These are phyloP conservation scores for Telopea speciosissima DNA, from an alignment of 177 flowering plant genomes.

Conservation along the genomic window DNA sequence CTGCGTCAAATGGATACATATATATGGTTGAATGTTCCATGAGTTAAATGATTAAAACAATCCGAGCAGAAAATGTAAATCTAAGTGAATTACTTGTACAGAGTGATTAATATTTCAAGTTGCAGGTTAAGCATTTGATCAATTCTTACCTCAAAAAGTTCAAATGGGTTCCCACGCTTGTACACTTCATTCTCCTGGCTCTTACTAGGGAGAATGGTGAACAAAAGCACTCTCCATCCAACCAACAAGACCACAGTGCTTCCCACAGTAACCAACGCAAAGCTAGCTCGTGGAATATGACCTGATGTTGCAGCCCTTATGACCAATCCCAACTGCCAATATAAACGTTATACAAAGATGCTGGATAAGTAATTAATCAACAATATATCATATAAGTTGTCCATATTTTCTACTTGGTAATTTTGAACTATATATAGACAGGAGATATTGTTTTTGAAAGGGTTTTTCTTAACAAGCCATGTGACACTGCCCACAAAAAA, in stretches of 20 bases:
- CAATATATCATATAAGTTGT: too few relatives aligned
- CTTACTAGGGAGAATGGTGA: constrained; percentile 39
- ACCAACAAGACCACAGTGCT: constrained; percentile 74
- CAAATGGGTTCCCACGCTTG: constrained; percentile 82
- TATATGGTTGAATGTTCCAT: background rate
- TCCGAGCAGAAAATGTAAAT: background rate
- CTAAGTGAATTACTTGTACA: background rate
- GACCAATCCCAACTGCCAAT: constrained; percentile 62
- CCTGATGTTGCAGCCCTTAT: constrained; percentile 58
- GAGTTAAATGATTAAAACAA: background rate
- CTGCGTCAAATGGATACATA: background rate
- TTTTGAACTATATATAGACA: too few relatives aligned
- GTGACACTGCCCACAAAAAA: too few relatives aligned
- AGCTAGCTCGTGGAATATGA: constrained; percentile 56
- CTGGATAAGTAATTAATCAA: too few relatives aligned
- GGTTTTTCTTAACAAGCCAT: too few relatives aligned
- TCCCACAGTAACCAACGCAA: constrained; percentile 73
- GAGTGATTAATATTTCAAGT: background rate
- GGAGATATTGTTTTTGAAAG: too few relatives aligned
- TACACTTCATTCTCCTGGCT: constrained; percentile 64
- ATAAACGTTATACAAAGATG: constrained; percentile 4
- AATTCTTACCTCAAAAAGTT: constrained; percentile 76
- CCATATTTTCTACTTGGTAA: too few relatives aligned
- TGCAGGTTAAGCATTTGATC: constrained; percentile 1
- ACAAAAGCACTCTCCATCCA: constrained; percentile 77